phyloP scores from a whole-genome alignment of 2,329 filamentous ascomycete genomes.

The Colletotrichum destructivum region DNA sequence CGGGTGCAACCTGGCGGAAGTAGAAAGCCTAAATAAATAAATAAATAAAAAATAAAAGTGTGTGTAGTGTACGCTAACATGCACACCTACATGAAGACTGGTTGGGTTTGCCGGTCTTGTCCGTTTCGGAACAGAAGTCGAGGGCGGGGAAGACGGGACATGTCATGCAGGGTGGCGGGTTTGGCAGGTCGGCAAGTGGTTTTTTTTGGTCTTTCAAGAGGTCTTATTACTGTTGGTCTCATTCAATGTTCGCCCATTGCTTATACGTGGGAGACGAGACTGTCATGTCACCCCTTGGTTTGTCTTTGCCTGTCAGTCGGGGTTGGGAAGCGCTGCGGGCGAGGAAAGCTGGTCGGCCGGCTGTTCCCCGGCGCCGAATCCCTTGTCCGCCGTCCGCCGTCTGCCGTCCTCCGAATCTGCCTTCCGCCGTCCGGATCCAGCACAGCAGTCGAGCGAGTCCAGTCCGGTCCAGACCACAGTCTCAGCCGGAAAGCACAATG shows the following conservation, averaged over 20 bases:
- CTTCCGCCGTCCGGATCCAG: too few relatives aligned
- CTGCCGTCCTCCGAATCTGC: too few relatives aligned
- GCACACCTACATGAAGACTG: background rate
- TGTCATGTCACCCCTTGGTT: background rate
- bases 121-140: conserved; percentile 10
- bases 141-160: conserved; percentile 5
- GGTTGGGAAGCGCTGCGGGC: background rate
- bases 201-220: background rate
- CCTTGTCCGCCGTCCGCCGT: background rate
- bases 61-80: too few relatives aligned
- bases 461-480: too few relatives aligned
- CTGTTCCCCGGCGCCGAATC: background rate
- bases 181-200: conserved; percentile 1
- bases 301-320: background rate
- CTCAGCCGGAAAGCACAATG: too few relatives aligned
- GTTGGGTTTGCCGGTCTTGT: conserved; percentile 22
- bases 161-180: conserved; percentile 4
- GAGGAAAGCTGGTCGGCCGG: background rate
- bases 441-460: too few relatives aligned
- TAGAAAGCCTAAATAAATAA: background rate
- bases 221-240: background rate
- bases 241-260: background rate
- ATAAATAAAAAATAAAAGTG: background rate
- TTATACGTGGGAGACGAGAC: conserved; percentile 3
- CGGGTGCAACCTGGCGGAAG: conserved; percentile 38